phyloP scores from a whole-genome alignment of 2,329 filamentous ascomycete genomes.

The Seiridium unicorne region DNA sequence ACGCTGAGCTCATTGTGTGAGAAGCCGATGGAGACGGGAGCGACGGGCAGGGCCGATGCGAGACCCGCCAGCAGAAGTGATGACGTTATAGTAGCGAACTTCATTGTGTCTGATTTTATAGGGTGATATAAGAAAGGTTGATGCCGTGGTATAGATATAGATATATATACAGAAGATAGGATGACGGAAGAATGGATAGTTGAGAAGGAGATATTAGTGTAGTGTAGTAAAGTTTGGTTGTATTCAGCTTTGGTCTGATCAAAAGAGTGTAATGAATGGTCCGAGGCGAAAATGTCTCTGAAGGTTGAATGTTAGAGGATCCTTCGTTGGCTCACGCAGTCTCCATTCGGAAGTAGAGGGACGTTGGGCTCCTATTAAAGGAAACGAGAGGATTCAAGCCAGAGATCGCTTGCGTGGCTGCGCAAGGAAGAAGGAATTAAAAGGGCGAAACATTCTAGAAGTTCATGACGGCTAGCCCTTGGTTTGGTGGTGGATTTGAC shows the following conservation, averaged over 20 bases:
- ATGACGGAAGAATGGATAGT: not conserved
- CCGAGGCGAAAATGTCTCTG: not conserved
- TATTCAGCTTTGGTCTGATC: not conserved
- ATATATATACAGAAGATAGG: not conserved
- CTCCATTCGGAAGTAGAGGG: not conserved
- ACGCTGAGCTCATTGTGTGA: not conserved
- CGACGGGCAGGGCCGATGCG: not conserved
- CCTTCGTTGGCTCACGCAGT: not conserved
- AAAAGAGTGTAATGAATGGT: not conserved
- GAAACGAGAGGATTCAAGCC: not conserved
- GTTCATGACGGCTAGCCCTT: not conserved
- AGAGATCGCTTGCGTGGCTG: not conserved
- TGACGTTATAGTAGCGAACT: not conserved
- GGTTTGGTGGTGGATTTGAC: too few relatives aligned
- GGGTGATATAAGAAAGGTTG: not conserved
- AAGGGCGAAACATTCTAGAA: conserved; percentile 3
- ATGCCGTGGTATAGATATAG: too few relatives aligned
- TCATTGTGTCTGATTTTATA: not conserved
- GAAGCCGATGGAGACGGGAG: not conserved
- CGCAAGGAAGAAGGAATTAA: not conserved
- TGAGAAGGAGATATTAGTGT: not conserved
- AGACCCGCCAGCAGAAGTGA: not conserved
- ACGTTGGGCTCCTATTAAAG: not conserved
- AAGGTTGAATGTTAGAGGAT: not conserved
- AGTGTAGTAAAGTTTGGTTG: not conserved